Evolutionary conservation across 805 yeast species (phyloP), one percentile per base, ranked within the genome.

Genomic region (Cyberlindnera euphorbiiphila): DNA sequence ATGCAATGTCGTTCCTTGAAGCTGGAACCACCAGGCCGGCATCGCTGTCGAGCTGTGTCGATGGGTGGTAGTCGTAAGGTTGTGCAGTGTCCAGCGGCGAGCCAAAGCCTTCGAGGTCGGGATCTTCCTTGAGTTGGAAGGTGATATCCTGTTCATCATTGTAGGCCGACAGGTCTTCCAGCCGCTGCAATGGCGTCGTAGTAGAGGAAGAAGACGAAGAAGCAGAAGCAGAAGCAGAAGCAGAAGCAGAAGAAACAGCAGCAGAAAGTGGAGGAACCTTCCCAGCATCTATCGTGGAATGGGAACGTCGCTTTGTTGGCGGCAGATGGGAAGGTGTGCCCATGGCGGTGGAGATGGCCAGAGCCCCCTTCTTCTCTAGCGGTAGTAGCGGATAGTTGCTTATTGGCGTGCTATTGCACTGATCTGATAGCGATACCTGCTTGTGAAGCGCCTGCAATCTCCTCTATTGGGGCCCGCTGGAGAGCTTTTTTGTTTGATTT

Each of bases 11-110:
- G 16, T 36, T 36, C 11, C 29, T 26, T 13, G 43, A 35, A 13
- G 29, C 35, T 13, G 43, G 43, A 3, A 39, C 42, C 5, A 34
- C 25, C n/a, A 39, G 21, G 11, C 32, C 37, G 2, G 30, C 23
- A 27, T 27, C 34, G 15, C 28, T 34, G 21, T 24, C 37, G 13
- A 32, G 22, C 10, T 28, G 30, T 9, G 29, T 18, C n/a, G 27
- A 12, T 9, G 24, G 13, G 8, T 29, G 23, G 22, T 25, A 38
- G 19, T 19, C 30, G 24, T 29, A 19, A 3, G 35, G 12, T 12
- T 29, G 27, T 10, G 15, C 33, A 6, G 29, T n/a, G 9, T 10
- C n/a, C n/a, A 22, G 3, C 4, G 36, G 25, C 4, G 36, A 13
- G 13, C 26, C 26, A 25, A 33, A 33, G 15, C 25, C n/a, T 16